phyloP scores from a whole-genome alignment of 257 asterid species.

The Hygrophila difformis region DNA sequence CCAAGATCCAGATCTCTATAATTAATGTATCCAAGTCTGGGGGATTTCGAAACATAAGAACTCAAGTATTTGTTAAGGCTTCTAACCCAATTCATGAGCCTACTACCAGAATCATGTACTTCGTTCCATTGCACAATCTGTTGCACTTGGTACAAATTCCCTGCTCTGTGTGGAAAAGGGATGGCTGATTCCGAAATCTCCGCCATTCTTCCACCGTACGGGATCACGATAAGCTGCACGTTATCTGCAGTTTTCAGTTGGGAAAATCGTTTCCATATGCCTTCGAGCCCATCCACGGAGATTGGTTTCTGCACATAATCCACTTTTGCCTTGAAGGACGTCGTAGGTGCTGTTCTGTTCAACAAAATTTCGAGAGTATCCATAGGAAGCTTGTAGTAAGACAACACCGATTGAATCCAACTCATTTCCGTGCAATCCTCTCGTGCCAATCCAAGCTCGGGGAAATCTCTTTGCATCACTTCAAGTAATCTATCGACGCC shows the following conservation, averaged over 20 bases:
- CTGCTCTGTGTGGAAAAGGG: constrained; percentile 33
- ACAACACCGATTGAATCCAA: constrained; percentile 20
- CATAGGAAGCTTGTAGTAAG: constrained; percentile 12
- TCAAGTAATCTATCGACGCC: constrained; percentile 18
- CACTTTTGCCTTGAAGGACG: constrained; percentile 19
- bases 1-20: constrained; percentile 37
- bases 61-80: constrained; percentile 19
- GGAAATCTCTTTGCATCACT: constrained; percentile 17
- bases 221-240: constrained; percentile 11
- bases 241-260: constrained; percentile 14
- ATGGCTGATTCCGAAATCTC: constrained; percentile 19
- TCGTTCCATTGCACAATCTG: constrained; percentile 20
- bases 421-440: constrained; percentile 25
- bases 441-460: constrained; percentile 23
- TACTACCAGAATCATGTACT: constrained; percentile 3
- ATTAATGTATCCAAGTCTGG: constrained; percentile 24
- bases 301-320: constrained; percentile 32
- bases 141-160: constrained; percentile 19
- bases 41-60: constrained; percentile 27
- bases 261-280: constrained; percentile 20
- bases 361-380: neutral
- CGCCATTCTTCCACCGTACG: constrained; percentile 32
- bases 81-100: constrained; percentile 21
- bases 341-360: neutral
- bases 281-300: constrained; percentile 17